Base-by-base conservation (phyloP, 805 yeast genomes). In the Sungouiella thailandica region DNA sequence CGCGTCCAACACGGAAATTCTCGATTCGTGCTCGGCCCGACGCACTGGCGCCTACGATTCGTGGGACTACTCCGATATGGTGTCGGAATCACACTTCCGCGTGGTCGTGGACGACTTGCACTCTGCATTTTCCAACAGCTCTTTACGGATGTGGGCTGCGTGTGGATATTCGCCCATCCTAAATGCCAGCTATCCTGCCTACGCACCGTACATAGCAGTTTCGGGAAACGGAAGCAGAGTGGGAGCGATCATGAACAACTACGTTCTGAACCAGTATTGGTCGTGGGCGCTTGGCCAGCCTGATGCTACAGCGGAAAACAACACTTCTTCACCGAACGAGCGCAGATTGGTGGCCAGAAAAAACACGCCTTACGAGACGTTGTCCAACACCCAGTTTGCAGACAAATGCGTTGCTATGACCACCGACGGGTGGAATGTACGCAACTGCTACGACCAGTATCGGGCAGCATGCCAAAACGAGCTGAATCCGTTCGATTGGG, bases 221-320 rank as follows among this genome's bases (percentile, higher is more conserved):
- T 27, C 34, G 10, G 4, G 23, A 8, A 16, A 42, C 49, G 29
- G 61, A 8, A 23, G 56, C 10, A 45, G 52, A 11, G 52, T 70
- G 7, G 50, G 62, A 0, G 32, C 45, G 0, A 46, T 69, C 5
- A 27, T 44, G 17, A 40, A 53, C 30, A 23, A 48, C 15, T 62
- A 55, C 32, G 24, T 57, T 1, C 67, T 66, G 1, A 27, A 38
- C 7, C 47, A 61, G 11, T 55, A 72, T 23, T 88, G 96, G 96
- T 72, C 90, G 2, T 88, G 96, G 96, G 72, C 68, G 0, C 50
- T 66, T 0, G 54, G 58, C 7, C 74, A 81, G 49, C 93, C 93
- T 1, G 23, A 46, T 40, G 30, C 39, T n/a, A 45, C 27, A 8
- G 40, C 13, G 32, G 42, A 3, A 28, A 31, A n/a, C 32, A 41